These are phyloP conservation scores for Geum urbanum DNA, from an alignment of 306 rosid genomes.

Conservation along the genomic window DNA sequence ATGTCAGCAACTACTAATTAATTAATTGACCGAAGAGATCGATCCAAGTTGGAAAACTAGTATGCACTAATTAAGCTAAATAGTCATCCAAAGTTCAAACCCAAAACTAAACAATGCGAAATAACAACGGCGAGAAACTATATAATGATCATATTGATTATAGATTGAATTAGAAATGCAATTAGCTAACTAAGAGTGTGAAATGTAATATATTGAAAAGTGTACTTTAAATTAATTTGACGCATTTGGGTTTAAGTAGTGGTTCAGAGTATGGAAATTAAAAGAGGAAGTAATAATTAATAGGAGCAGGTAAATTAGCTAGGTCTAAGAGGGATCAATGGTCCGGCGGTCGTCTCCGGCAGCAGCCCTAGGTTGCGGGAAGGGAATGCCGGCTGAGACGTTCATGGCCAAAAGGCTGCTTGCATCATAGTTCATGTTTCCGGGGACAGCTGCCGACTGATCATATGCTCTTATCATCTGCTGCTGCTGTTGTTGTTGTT, in stretches of 20 bases:
- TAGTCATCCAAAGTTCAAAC: no score
- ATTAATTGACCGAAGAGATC: background rate
- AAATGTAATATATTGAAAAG: background rate
- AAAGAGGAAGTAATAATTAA: constrained; percentile 13
- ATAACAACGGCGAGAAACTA: background rate
- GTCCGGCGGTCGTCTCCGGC: constrained; percentile 70
- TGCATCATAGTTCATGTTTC: constrained; percentile 51
- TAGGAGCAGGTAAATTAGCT: background rate
- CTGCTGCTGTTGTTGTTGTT: constrained; percentile 27
- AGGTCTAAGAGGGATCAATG: constrained; percentile 68
- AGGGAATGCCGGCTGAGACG: constrained; percentile 56
- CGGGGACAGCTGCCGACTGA: background rate
- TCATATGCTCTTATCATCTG: constrained; percentile 38
- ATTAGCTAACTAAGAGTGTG: background rate
- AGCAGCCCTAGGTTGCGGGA: constrained; percentile 67
- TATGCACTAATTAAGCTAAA: background rate
- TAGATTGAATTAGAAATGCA: background rate
- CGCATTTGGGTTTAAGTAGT: constrained; percentile 3
- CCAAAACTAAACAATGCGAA: background rate
- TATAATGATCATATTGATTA: background rate
- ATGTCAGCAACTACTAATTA: background rate
- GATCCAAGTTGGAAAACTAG: background rate
- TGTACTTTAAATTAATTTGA: constrained; percentile 17
- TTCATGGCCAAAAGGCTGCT: constrained; percentile 69
- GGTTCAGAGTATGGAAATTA: constrained; percentile 9